Evolutionary conservation across 129 eudicot genomes (phyloP).

Genomic region (Tanacetum coccineum): DNA sequence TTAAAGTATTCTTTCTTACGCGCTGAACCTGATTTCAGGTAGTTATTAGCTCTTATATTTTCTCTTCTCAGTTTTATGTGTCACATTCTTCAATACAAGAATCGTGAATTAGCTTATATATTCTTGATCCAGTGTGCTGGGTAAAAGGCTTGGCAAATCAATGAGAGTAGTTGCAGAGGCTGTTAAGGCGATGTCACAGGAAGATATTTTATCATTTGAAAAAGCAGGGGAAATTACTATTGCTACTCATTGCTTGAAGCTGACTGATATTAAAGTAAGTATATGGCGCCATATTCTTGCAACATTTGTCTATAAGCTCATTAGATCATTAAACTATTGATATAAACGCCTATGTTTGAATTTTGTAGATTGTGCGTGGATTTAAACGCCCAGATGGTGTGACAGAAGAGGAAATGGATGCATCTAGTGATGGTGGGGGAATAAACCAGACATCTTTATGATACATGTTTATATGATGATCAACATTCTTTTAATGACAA

Average conservation of each 20-base stretch:
- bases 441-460: background rate
- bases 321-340: background rate
- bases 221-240: constrained; percentile 23
- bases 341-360: background rate
- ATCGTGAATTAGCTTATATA: background rate
- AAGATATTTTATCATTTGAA: constrained; percentile 75
- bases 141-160: constrained; percentile 56
- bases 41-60: constrained; percentile 4
- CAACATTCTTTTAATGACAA: background rate
- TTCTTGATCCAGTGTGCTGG: constrained; percentile 44
- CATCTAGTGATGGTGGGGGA: constrained; percentile 72
- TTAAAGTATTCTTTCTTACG: constrained; percentile 74
- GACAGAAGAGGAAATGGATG: constrained; percentile 70
- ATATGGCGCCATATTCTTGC: background rate
- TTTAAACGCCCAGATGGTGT: constrained; percentile 63
- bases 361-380: constrained; percentile 54
- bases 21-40: constrained; percentile 91
- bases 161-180: constrained; percentile 41
- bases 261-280: constrained; percentile 57
- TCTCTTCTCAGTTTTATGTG: background rate
- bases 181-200: constrained; percentile 78
- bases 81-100: background rate
- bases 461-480: background rate
- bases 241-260: constrained; percentile 53
- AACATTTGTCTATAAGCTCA: background rate